phyloP scores from a whole-genome alignment of 495 filamentous ascomycete genomes.

The Tuber indicum region DNA sequence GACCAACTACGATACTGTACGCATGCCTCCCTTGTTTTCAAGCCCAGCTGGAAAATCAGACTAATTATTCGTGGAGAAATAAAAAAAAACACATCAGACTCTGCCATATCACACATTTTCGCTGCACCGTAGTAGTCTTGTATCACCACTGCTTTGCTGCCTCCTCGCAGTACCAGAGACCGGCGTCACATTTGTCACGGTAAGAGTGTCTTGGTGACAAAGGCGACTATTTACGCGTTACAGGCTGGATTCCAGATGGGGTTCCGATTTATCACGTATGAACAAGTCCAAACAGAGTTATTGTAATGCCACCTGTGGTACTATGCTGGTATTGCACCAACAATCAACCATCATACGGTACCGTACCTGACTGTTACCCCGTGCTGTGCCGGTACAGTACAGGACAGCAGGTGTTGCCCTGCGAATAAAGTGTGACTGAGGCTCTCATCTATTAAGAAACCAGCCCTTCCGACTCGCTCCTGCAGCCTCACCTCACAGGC shows the following conservation, averaged over 20 bases:
- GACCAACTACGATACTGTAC: background rate
- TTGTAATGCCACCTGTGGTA: background rate
- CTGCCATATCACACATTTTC: background rate
- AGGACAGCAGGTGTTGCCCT: background rate
- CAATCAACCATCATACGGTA: background rate
- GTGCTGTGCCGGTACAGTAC: background rate
- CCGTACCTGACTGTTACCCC: background rate
- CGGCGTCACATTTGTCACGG: background rate
- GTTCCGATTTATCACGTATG: background rate
- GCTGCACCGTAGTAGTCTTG: background rate
- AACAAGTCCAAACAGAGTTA: conserved; percentile 1
- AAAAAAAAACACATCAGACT: background rate
- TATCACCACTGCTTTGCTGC: background rate
- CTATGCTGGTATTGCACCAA: background rate
- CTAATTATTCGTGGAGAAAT: background rate
- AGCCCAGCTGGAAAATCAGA: background rate
- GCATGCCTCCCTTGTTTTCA: background rate
- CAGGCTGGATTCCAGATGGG: background rate
- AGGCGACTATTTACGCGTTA: background rate
- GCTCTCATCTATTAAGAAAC: background rate
- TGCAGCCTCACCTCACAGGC: background rate
- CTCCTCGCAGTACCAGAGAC: background rate
- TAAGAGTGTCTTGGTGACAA: background rate
- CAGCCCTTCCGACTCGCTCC: background rate
- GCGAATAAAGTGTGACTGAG: background rate